Conservation (phyloP, 176 grass and related monocot species). For the Carex cristatella region DNA sequence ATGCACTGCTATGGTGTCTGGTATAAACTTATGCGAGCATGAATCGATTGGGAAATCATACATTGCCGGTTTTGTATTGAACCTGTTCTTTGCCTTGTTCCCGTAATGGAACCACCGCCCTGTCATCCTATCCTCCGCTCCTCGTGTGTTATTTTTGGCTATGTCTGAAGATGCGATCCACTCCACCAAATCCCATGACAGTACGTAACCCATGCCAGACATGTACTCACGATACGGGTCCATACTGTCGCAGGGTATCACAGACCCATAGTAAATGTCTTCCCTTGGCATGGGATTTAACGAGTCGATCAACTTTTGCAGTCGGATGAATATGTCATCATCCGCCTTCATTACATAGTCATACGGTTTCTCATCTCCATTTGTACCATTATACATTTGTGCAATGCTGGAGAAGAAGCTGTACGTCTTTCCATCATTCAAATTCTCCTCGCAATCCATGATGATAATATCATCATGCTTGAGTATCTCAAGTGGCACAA, state of each 20-base stretch:
- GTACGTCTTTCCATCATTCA: conserved; percentile 32
- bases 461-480: conserved; percentile 30
- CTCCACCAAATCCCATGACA: conserved; percentile 32
- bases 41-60: conserved; percentile 19
- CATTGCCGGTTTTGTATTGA: conserved; percentile 13
- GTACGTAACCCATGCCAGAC: conserved; percentile 26
- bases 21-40: conserved; percentile 19
- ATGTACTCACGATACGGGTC: conserved; percentile 20
- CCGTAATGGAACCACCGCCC: not conserved
- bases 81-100: conserved; percentile 24
- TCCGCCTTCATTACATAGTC: conserved; percentile 36
- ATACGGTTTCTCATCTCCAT: conserved; percentile 27
- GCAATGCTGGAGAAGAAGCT: conserved; percentile 31
- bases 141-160: not conserved
- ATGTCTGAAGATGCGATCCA: conserved; percentile 18
- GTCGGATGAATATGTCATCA: conserved; percentile 25
- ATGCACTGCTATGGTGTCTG: conserved; percentile 28
- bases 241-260: conserved; percentile 20
- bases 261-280: conserved; percentile 23
- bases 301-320: conserved; percentile 5
- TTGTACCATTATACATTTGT: conserved; percentile 1
- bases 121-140: conserved; percentile 16
- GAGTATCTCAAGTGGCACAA: conserved; percentile 58
- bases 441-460: conserved; percentile 29
- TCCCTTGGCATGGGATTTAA: conserved; percentile 10